Evolutionary conservation across 345 rosid genomes (phyloP).

Genomic region (Abelmoschus esculentus): DNA sequence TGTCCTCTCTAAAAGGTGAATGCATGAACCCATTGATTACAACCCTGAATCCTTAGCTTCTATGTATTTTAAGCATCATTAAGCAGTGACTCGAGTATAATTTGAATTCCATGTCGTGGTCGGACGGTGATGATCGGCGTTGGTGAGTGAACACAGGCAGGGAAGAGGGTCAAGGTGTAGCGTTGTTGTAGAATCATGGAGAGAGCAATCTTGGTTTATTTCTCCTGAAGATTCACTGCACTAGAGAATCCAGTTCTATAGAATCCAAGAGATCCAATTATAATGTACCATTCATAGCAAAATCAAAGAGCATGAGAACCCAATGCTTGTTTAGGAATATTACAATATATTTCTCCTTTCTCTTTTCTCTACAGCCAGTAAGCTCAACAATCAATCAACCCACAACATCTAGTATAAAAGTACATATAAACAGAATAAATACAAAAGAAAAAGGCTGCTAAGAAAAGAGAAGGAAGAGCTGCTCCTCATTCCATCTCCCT

Average conservation of each 20-base stretch:
- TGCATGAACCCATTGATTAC: not conserved
- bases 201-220: not conserved
- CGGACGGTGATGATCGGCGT: not conserved
- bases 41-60: not conserved
- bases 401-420: not conserved
- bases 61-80: not conserved
- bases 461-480: conserved; percentile 10
- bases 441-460: conserved; percentile 22
- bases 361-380: not conserved
- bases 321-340: not conserved
- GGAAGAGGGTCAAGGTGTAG: too few species aligned
- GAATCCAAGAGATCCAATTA: not conserved
- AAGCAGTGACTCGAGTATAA: not conserved
- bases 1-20: not conserved
- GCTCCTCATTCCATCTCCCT: conserved; percentile 17
- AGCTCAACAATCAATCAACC: not conserved
- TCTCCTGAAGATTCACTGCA: not conserved
- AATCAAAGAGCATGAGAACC: not conserved
- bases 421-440: not conserved
- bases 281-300: not conserved
- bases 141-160: too few species aligned
- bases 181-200: not conserved
- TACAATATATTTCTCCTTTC: not conserved
- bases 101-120: not conserved
- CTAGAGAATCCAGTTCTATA: not conserved